Base-by-base conservation (phyloP, 2,329 filamentous ascomycete species). In the Spiromastix sp. region DNA sequence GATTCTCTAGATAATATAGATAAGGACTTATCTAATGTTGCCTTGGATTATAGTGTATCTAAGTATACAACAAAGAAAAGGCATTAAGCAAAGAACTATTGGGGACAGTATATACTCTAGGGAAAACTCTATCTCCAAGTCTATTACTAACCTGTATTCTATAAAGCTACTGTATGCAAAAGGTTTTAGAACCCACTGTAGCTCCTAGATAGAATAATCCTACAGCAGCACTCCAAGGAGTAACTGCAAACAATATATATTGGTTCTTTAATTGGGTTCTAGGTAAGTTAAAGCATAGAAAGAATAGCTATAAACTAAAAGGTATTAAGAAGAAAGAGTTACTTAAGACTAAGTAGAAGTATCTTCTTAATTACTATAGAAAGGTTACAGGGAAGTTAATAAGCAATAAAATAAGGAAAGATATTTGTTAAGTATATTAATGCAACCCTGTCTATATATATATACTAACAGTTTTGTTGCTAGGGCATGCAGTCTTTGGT, bases 311-410 rank as follows among this genome's bases (percentile, higher is more conserved):
- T 29, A 28, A 25, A 20, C 27, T 45, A 12, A 45, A 43, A 36
- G 38, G 40, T 30, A 44, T 41, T 25, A 39, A 22, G 30, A 45
- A 44, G 20, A 40, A 38, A 6, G 46, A 43, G 19, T 8, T 42
- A 7, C 36, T 51, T 13, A 10, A 48, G 22, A 36, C 22, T 10
- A 38, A 51, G 37, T 51, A 31, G 42, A 50, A 50, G 31, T 43
- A 45, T 34, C 47, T 51, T 18, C 35, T 30, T 33, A 19, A 35
- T 18, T 48, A 50, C 32, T 51, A 51, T 19, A 36, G 30, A 6
- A 28, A 32, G 29, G 30, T 42, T 22, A 47, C 35, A 9, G 42
- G 37, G 19, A 19, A 32, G 5, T 15, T 35, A 30, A 46, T 48
- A 10, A 42, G 39, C 13, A 38, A 48, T 33, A 28, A 43, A 22